Evolutionary conservation across 768 basidiomycete genomes (phyloP), one percentile per base, ranked within the genome.

Genomic region (Kwoniella botswanensis): DNA sequence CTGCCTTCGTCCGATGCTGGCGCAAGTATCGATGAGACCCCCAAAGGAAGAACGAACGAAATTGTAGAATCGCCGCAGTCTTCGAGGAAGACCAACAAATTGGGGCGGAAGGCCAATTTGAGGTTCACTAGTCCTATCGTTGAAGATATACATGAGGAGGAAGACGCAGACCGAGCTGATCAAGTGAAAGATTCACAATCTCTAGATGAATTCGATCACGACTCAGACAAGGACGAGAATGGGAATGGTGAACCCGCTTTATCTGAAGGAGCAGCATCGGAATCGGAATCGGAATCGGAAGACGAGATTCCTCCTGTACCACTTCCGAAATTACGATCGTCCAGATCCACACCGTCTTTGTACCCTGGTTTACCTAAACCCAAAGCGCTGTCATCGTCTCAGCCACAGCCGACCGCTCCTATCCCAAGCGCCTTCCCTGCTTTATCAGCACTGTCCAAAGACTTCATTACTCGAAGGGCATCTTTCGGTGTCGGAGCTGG

Each of bases 61-160:
- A 60, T 54, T 26, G 71, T 22, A 6, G 59, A 54, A 12, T 71
- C 70, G 12, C 63, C 65, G 10, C 15, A 56, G 24, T 59, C 43
- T 12, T 59, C 52, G n/a, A 67, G 50, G 41, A 65, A 53, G 55
- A 41, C 43, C 10, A 53, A 24, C 29, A 53, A 53, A 5, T 29
- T 43, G 21, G 29, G 10, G n/a, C 18, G 60, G 24, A 63, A 62
- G 46, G 50, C 35, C 18, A 65, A 44, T 22, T 24, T 65, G 50
- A 70, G 60, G 24, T 43, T 57, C 26, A 58, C 68, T 2, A 70
- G 68, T 60, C 68, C 68, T 26, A 65, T 70, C n/a, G 11, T 59
- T 2, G 68, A 68, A 21, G 58, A 44, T 11, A 41, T 24, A 21
- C 57, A 61, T 11, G 58, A 63, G 65, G 66, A 58, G 46, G 24